Evolutionary conservation across 257 asterid genomes (phyloP).

Genomic region (Galeopsis tetrahit): DNA sequence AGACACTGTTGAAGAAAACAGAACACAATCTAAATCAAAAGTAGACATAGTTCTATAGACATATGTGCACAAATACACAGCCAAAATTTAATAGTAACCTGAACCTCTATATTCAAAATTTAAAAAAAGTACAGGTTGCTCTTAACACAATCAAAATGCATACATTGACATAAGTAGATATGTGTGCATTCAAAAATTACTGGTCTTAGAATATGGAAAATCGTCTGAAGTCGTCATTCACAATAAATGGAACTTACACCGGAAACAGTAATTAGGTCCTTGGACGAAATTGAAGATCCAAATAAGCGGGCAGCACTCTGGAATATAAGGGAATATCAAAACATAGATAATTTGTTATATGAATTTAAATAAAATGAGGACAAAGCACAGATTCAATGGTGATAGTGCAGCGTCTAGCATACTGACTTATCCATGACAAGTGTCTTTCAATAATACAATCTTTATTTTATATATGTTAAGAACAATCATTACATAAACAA

Average conservation of each 20-base stretch:
- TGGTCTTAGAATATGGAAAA: slow-evolving; percentile 16
- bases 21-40: background rate
- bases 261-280: slow-evolving; percentile 80
- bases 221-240: slow-evolving; percentile 8
- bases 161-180: background rate
- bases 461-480: background rate
- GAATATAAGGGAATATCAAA: slow-evolving; percentile 35
- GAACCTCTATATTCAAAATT: background rate
- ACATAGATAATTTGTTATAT: background rate
- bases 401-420: slow-evolving; percentile 11
- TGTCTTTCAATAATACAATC: background rate
- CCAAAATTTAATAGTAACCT: slow-evolving; percentile 6
- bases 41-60: background rate
- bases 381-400: slow-evolving; percentile 4
- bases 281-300: slow-evolving; percentile 88
- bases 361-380: slow-evolving; percentile 2
- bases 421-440: slow-evolving; percentile 3
- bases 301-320: slow-evolving; percentile 98
- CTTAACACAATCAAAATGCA: background rate
- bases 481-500: background rate
- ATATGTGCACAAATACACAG: background rate
- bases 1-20: background rate
- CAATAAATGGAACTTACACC: slow-evolving; percentile 66
- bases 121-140: background rate
- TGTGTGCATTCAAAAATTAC: slow-evolving; percentile 3